Evolutionary conservation across 2,329 filamentous ascomycete genomes (phyloP).

Genomic region (Blastomyces percursus): DNA sequence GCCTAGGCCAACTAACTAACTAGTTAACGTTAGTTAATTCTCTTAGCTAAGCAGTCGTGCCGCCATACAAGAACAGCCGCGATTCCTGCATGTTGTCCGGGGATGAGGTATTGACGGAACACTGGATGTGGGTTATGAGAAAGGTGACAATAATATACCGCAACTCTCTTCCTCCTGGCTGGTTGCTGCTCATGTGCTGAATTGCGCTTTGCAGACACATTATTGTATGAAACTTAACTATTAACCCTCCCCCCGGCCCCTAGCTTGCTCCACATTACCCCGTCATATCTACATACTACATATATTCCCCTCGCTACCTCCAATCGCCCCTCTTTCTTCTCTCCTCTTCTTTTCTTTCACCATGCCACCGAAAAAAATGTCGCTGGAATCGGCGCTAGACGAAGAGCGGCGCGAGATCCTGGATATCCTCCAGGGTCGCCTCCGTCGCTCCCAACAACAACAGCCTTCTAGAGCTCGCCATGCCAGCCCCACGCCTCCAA

Average conservation of each 20-base stretch:
- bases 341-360: background rate
- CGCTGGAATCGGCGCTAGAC: constrained; percentile 64
- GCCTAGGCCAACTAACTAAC: background rate
- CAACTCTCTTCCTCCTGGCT: background rate
- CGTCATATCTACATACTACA: background rate
- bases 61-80: background rate
- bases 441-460: constrained; percentile 21
- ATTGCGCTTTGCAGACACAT: background rate
- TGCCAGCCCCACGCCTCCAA: constrained; percentile 52
- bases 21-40: no score
- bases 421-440: constrained; percentile 50
- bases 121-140: no score
- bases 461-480: constrained; percentile 41
- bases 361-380: constrained; percentile 44
- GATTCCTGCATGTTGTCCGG: background rate
- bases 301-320: background rate
- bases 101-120: background rate
- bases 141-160: background rate
- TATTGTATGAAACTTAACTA: background rate
- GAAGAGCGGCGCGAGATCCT: constrained; percentile 66
- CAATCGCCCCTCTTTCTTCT: background rate
- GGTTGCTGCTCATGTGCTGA: background rate
- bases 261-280: background rate
- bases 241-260: background rate
- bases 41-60: background rate